Evolutionary conservation across 1,139 yeast genomes (phyloP).

Genomic region (Pneumocystis jirovecii): DNA sequence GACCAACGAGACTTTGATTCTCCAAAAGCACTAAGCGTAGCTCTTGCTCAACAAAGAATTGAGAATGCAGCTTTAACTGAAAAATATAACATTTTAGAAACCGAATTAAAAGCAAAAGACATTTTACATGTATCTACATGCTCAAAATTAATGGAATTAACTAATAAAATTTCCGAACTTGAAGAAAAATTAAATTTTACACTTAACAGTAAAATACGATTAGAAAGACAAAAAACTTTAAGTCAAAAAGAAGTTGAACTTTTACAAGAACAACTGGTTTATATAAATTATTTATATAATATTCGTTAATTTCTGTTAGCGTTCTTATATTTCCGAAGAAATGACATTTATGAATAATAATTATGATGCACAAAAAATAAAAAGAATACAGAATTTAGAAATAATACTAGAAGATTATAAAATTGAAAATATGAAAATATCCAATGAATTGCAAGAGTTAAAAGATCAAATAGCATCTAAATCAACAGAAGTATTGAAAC

Average conservation of each 20-base stretch:
- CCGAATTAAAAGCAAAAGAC: conserved; percentile 22
- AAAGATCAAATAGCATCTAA: conserved; percentile 17
- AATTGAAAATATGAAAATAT: conserved; percentile 35
- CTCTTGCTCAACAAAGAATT: conserved; percentile 6
- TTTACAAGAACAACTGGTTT: conserved; percentile 34
- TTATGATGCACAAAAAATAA: conserved; percentile 18
- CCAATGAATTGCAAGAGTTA: conserved; percentile 19
- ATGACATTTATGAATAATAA: conserved; percentile 17
- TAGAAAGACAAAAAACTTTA: conserved; percentile 40
- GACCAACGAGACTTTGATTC: conserved; percentile 16
- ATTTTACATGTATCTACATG: conserved; percentile 20
- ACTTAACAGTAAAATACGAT: conserved; percentile 18
- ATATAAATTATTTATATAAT: not conserved
- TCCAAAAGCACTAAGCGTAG: conserved; percentile 1
- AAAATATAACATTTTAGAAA: conserved; percentile 17
- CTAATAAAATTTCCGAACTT: conserved; percentile 23
- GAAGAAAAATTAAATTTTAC: conserved; percentile 23
- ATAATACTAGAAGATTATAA: conserved; percentile 44
- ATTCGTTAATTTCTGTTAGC: not conserved
- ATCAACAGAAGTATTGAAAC: conserved; percentile 26
- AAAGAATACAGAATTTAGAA: conserved; percentile 33
- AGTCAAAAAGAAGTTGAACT: conserved; percentile 49
- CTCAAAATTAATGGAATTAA: conserved; percentile 25
- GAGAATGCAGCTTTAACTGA: not conserved
- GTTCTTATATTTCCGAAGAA: conserved; percentile 26